Base-by-base conservation (phyloP, 352 stramenopile species). In the Globisporangium irregulare region DNA sequence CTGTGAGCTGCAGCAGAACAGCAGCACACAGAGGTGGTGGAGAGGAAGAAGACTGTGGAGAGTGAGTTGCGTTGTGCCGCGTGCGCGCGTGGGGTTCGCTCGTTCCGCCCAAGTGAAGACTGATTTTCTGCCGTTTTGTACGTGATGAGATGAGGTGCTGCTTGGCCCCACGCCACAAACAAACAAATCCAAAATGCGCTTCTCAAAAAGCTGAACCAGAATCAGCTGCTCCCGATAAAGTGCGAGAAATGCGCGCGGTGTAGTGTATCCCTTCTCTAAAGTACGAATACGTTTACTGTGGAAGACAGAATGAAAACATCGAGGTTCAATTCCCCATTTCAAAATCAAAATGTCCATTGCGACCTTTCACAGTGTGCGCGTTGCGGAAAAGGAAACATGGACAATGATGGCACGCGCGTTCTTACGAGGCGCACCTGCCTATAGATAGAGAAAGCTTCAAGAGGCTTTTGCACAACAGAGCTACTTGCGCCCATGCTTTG, bases 101-200 rank as follows among this genome's bases (percentile, higher is more conserved):
- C 43, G 20, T 9, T 51, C 43, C 18, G 43, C 43, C 43, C 43
- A 24, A 18, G 43, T 51, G 43, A 51, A 24, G 43, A 51, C 18
- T 51, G 43, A 51, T 51, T 51, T 51, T 56, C 22, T 56, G 50
- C 9, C 4, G 8, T 9, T 18, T 22, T n/a, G 29, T 54, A 6
- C n/a, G 50, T 29, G 54, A 60, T 60, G 54, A 27, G 54, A 20
- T 59, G 41, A 8, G 43, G 7, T 50, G 43, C 6, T 50, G 43
- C 43, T 10, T 24, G 43, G 43, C 43, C 18, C 43, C 18, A 5
- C 43, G 6, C 43, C 15, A 51, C 43, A 51, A 51, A 51, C 43
- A 51, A 51, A 8, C 43, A 60, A 60, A 60, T 60, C 24, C 54
- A 34, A 34, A 59, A 59, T 50, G 54, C 27, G 25, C 25, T 25